Percentiles rank a stretch among this genome's conserved stretches.
phyloP scores from a whole-genome alignment of 2,329 filamentous ascomycete species.

The Pestalotiopsis sp. region DNA sequence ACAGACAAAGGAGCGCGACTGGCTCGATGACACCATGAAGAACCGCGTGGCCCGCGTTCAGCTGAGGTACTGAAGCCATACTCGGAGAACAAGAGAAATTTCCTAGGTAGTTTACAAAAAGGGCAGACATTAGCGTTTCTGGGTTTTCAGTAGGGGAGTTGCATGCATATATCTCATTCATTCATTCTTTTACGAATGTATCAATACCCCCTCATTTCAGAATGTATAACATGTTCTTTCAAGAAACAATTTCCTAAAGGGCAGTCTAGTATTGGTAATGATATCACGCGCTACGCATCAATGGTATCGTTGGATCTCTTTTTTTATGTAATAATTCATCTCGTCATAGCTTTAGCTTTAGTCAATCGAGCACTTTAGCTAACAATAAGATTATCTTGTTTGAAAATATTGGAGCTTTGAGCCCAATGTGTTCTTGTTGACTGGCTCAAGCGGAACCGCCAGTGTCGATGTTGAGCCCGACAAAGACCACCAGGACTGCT shows the following conservation, averaged over 20 bases:
- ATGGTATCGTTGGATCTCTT: background rate
- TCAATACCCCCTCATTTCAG: background rate
- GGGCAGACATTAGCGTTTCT: background rate
- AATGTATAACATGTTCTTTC: background rate
- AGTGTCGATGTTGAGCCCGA: background rate
- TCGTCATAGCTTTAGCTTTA: background rate
- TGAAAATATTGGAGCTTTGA: background rate
- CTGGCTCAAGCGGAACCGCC: background rate
- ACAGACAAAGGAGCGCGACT: conserved; percentile 1
- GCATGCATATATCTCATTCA: background rate
- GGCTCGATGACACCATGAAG: conserved; percentile 9
- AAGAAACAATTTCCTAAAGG: background rate
- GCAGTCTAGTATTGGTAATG: background rate
- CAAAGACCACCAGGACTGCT: conserved; percentile 21
- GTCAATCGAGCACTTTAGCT: background rate
- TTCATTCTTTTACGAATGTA: background rate
- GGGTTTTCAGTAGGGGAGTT: background rate
- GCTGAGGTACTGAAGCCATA: background rate
- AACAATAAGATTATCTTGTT: too few species aligned
- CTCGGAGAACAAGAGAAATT: background rate
- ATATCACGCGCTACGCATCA: background rate
- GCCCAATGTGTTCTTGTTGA: background rate
- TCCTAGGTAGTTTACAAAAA: background rate
- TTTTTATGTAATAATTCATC: background rate
- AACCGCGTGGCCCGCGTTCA: conserved; percentile 7